Evolutionary conservation across 140 eudicot genomes (phyloP), one percentile per base, ranked within the genome.

Genomic region (Cichorium intybus): DNA sequence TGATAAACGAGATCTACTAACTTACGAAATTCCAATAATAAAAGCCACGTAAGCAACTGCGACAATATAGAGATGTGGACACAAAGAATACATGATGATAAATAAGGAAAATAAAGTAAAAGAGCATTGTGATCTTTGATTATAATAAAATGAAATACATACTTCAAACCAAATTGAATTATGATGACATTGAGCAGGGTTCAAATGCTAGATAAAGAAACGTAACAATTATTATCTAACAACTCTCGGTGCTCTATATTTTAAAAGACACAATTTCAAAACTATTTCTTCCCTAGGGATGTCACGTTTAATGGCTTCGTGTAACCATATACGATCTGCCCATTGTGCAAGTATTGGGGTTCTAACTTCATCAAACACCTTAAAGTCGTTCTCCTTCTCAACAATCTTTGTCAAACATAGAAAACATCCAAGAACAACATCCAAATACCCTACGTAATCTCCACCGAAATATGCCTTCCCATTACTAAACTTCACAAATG

Each of bases 391-490:
- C 64, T 24, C 1, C 14, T 17, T 69, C 46, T 76, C 92, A 5
- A 12, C 11, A 4, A 64, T 70, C 27, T 67, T 75, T 7, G 70
- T 34, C 82, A 79, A 68, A 8, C 60, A 74, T 7, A 78, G 11
- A 60, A 6, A 41, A 59, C 77, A 56, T 3, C 85, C 87, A n/a
- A 85, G 66, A 70, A 56, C 83, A 27, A 85, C 75, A 47, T 85
- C 88, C 6, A 85, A 31, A 57, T 72, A 85, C 0, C 94, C 94
- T 21, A 82, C 24, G 7, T 34, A 56, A 16, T 82, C 78, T 15
- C 85, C 93, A 23, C 85, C 83, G 11, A 85, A 85, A 61, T 63
- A 85, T 6, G 26, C 35, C 47, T 76, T 73, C 33, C 88, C 94
- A 3, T 79, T 71, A 67, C 88, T 79, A 2, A 51, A 22, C 59